A percentile compares a stretch with the other conserved stretches of the same genome.
phyloP scores from a whole-genome alignment of 2,329 filamentous ascomycete genomes.

The Tympanopsis confertula region DNA sequence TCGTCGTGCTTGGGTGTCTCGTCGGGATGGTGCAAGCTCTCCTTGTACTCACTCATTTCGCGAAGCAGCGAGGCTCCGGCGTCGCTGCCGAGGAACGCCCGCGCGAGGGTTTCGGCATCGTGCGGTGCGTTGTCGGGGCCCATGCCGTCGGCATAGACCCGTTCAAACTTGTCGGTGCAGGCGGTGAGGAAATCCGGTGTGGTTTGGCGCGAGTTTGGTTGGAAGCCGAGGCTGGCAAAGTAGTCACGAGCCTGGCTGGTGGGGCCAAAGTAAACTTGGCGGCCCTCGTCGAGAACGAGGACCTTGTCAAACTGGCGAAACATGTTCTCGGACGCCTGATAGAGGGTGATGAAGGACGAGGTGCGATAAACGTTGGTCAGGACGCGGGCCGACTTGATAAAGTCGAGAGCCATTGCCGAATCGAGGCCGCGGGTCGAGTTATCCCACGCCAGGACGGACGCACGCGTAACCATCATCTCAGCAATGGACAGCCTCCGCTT shows the following conservation, averaged over 20 bases:
- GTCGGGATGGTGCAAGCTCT: slow-evolving; percentile 44
- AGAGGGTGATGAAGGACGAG: slow-evolving; percentile 75
- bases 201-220: slow-evolving; percentile 64
- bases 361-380: slow-evolving; percentile 77
- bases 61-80: slow-evolving; percentile 41
- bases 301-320: slow-evolving; percentile 76
- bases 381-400: slow-evolving; percentile 59
- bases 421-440: slow-evolving; percentile 62
- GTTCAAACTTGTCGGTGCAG: slow-evolving; percentile 74
- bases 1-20: slow-evolving; percentile 63
- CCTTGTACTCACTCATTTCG: slow-evolving; percentile 62
- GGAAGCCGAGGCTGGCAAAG: slow-evolving; percentile 68
- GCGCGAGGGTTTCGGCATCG: slow-evolving; percentile 51
- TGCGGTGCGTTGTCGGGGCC: slow-evolving; percentile 58
- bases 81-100: slow-evolving; percentile 58
- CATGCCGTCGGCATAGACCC: slow-evolving; percentile 60
- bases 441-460: slow-evolving; percentile 64
- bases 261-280: slow-evolving; percentile 67
- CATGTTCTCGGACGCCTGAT: slow-evolving; percentile 75
- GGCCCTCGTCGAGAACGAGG: slow-evolving; percentile 65
- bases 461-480: slow-evolving; percentile 69
- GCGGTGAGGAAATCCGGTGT: slow-evolving; percentile 74
- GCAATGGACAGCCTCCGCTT: slow-evolving; percentile 72
- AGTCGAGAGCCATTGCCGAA: slow-evolving; percentile 56
- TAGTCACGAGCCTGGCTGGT: slow-evolving; percentile 56